Percentiles rank a stretch among this genome's conserved stretches.
phyloP scores from a whole-genome alignment of 306 rosid species.

The Castanea crenata region DNA sequence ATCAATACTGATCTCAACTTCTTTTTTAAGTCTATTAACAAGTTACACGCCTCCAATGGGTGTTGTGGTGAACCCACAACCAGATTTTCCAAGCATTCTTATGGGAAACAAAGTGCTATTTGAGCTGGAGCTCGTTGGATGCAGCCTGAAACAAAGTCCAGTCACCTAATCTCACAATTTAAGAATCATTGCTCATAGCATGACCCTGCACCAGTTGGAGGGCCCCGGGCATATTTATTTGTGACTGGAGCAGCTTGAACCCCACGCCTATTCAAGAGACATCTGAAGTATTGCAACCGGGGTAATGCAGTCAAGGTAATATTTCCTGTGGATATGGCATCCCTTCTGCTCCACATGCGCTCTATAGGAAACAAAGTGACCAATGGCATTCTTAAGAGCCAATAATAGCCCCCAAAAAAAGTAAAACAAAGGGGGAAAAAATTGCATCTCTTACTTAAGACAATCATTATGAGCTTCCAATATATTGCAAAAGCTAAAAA shows the following conservation, averaged over 20 bases:
- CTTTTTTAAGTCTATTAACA: too few species aligned
- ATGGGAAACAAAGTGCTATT: too few species aligned
- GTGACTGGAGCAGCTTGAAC: constrained; percentile 82
- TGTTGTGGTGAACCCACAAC: too few species aligned
- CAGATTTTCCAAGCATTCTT: too few species aligned
- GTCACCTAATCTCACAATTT: not conserved
- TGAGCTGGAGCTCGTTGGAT: too few species aligned
- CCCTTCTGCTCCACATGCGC: constrained; percentile 82
- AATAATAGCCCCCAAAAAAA: not conserved
- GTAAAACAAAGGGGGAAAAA: not conserved
- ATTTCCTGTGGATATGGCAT: constrained; percentile 35
- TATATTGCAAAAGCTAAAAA: not conserved
- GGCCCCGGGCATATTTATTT: constrained; percentile 57
- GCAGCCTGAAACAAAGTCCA: not conserved
- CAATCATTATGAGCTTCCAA: not conserved
- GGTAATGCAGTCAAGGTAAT: constrained; percentile 46
- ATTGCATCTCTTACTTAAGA: constrained; percentile 2
- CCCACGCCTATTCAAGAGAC: constrained; percentile 80
- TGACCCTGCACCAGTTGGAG: constrained; percentile 81
- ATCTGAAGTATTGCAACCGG: constrained; percentile 74
- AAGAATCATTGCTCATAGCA: constrained; percentile 68
- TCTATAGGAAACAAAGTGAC: constrained; percentile 40
- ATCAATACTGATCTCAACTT: not conserved
- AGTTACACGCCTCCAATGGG: too few species aligned
- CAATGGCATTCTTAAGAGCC: constrained; percentile 11